Percentiles rank a stretch among this genome's conserved stretches.
These are phyloP conservation scores for Stenocarpella maydis DNA, from an alignment of 2,329 filamentous ascomycete genomes.

Conservation along the genomic window DNA sequence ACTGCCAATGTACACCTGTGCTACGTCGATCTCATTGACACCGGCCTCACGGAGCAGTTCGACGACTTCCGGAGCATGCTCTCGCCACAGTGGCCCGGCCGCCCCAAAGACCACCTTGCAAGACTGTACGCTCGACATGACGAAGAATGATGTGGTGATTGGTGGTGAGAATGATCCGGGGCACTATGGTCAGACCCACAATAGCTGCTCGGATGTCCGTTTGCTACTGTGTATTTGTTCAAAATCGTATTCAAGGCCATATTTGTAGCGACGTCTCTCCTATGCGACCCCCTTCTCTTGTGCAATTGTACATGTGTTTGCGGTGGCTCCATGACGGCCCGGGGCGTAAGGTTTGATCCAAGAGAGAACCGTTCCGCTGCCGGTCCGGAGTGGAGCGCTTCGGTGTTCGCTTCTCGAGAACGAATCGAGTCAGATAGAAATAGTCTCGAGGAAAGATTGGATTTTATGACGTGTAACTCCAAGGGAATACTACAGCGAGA, in stretches of 20 bases:
- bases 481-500: no score
- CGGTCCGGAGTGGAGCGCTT: background rate
- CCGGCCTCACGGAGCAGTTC: background rate
- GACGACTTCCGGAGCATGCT: background rate
- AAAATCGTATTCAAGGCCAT: background rate
- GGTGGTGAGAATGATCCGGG: background rate
- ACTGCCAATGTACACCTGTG: background rate
- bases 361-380: background rate
- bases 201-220: background rate
- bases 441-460: no score
- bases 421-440: no score
- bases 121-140: background rate
- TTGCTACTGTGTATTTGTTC: background rate
- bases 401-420: background rate
- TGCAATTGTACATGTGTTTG: background rate
- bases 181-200: background rate
- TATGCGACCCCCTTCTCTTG: background rate
- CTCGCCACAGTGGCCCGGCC: background rate
- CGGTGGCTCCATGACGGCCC: background rate
- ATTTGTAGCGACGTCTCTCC: background rate
- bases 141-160: background rate
- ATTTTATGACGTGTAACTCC: no score
- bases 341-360: background rate
- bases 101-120: background rate
- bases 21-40: background rate